Percentiles rank a stretch among this genome's conserved stretches.
Evolutionary conservation across 2,329 filamentous ascomycete genomes (phyloP).

Genomic region (Stachybotrys chartarum): DNA sequence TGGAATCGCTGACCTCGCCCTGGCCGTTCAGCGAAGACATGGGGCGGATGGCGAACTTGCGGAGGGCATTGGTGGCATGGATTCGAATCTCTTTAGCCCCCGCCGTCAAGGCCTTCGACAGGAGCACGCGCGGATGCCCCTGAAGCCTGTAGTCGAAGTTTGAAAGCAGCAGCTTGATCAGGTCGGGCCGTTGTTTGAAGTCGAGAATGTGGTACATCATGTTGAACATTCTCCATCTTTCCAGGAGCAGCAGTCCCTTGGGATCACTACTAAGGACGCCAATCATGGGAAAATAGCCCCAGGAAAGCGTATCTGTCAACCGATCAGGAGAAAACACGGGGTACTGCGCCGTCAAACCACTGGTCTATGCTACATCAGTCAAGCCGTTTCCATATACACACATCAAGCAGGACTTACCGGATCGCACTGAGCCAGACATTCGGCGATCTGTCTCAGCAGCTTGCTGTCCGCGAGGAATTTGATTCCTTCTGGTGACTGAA

Average conservation of each 20-base stretch:
- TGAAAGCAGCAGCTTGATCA: constrained; percentile 80
- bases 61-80: constrained; percentile 76
- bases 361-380: constrained; percentile 39
- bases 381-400: neutral
- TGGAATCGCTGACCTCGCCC: constrained; percentile 56
- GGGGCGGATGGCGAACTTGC: constrained; percentile 69
- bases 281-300: constrained; percentile 90
- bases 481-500: constrained; percentile 79
- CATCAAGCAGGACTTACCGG: constrained; percentile 46
- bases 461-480: constrained; percentile 89
- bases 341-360: constrained; percentile 69
- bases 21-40: constrained; percentile 28
- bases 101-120: constrained; percentile 89
- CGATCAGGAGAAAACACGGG: constrained; percentile 85
- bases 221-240: constrained; percentile 96
- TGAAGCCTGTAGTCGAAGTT: constrained; percentile 89
- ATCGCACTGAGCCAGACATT: constrained; percentile 93
- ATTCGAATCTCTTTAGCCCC: constrained; percentile 89
- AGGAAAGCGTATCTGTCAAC: constrained; percentile 78
- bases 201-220: constrained; percentile 99
- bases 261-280: constrained; percentile 78
- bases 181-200: constrained; percentile 79
- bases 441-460: constrained; percentile 83
- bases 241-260: constrained; percentile 81
- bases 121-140: constrained; percentile 83